Evolutionary conservation across 495 filamentous ascomycete species (phyloP).

Genomic region (Glarea lozoyensis): DNA sequence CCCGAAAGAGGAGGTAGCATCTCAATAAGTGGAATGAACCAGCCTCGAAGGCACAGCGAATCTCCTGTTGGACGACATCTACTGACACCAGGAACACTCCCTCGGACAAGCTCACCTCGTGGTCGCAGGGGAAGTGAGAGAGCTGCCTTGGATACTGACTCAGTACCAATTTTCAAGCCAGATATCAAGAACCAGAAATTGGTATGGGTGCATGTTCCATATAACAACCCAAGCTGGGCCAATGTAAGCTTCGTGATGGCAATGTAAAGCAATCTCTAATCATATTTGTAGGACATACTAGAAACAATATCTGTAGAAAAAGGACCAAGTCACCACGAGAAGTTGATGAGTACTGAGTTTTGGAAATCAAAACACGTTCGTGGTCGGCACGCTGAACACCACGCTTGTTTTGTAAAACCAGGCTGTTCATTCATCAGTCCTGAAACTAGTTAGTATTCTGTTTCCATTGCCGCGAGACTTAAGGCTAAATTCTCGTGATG

Average conservation of each 20-base stretch:
- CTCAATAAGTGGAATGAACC: too few relatives aligned
- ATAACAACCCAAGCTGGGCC: constrained; percentile 59
- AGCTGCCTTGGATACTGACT: background rate
- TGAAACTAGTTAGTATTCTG: too few relatives aligned
- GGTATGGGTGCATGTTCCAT: constrained; percentile 60
- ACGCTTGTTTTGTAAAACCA: constrained; percentile 37
- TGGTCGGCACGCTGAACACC: constrained; percentile 33
- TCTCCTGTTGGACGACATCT: too few relatives aligned
- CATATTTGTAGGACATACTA: background rate
- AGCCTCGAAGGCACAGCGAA: background rate
- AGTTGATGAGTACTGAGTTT: constrained; percentile 41
- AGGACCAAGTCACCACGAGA: constrained; percentile 22
- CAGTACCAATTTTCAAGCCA: constrained; percentile 7
- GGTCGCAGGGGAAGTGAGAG: background rate
- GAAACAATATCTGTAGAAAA: constrained; percentile 17
- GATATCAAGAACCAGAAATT: constrained; percentile 31
- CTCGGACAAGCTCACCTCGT: background rate
- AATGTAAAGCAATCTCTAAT: too few relatives aligned
- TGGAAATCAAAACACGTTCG: constrained; percentile 38
- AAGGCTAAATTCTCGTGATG: too few relatives aligned
- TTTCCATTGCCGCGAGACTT: too few relatives aligned
- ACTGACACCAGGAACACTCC: too few relatives aligned
- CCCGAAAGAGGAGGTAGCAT: too few relatives aligned
- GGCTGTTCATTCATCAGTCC: constrained; percentile 35
- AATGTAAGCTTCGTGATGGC: too few relatives aligned